Percentiles rank a stretch among this genome's conserved stretches.
Conservation (phyloP, 2,329 filamentous ascomycete genomes). For the Calonectria hawksworthii region DNA sequence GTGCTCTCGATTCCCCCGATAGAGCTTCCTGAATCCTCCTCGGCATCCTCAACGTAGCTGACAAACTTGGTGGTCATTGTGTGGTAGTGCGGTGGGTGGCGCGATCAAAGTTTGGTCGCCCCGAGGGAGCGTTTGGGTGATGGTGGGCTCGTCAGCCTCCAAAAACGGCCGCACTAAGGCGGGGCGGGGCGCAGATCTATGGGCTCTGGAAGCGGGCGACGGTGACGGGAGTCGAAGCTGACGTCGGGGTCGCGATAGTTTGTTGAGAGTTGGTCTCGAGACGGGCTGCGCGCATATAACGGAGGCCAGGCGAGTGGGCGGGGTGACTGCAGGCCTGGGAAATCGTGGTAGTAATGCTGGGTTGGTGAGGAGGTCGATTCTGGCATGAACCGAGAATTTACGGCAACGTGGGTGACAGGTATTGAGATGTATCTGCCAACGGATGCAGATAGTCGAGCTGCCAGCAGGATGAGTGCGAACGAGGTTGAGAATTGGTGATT, state of each 20-base stretch:
- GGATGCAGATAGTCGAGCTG: constrained; percentile 31
- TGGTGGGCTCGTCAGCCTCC: constrained; percentile 40
- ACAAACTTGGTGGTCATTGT: constrained; percentile 60
- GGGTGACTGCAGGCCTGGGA: constrained; percentile 28
- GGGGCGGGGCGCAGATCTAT: constrained; percentile 42
- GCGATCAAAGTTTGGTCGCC: constrained; percentile 39
- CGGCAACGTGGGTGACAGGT: constrained; percentile 21
- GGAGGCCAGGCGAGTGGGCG: constrained; percentile 24
- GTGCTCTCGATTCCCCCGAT: constrained; percentile 56
- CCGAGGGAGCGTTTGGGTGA: constrained; percentile 37
- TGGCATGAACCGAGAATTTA: constrained; percentile 43
- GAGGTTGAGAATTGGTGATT: constrained; percentile 39
- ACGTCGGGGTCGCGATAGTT: constrained; percentile 42
- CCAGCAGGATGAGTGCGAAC: constrained; percentile 31
- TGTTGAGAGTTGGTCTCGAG: constrained; percentile 41
- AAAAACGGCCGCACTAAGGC: constrained; percentile 48
- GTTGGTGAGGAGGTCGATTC: constrained; percentile 42
- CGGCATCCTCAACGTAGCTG: constrained; percentile 65
- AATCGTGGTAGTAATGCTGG: constrained; percentile 35
- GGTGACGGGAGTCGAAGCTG: constrained; percentile 27
- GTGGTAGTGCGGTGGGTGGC: constrained; percentile 36
- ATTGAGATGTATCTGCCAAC: constrained; percentile 18
- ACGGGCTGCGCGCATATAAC: constrained; percentile 42
- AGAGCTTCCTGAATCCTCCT: constrained; percentile 64
- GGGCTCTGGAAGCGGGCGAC: constrained; percentile 38